Evolutionary conservation across 2,329 filamentous ascomycete species (phyloP).

Genomic region (Bipolaris sorokiniana): DNA sequence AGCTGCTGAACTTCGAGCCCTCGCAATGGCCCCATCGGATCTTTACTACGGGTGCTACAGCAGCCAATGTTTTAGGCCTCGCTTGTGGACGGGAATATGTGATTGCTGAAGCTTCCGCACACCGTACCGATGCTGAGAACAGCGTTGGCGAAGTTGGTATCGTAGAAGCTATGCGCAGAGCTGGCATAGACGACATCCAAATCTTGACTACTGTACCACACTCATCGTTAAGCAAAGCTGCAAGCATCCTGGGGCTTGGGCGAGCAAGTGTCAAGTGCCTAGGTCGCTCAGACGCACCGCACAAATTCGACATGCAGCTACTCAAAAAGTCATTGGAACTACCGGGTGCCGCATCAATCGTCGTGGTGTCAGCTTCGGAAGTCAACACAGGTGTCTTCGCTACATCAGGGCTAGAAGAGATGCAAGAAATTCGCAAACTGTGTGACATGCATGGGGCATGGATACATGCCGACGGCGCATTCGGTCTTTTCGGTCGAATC

Average conservation of each 20-base stretch:
- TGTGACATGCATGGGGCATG: slow-evolving; percentile 78
- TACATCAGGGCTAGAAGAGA: slow-evolving; percentile 63
- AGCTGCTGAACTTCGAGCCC: slow-evolving; percentile 67
- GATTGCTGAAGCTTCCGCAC: slow-evolving; percentile 55
- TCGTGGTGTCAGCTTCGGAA: slow-evolving; percentile 83
- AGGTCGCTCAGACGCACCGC: slow-evolving; percentile 61
- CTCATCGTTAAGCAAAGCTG: slow-evolving; percentile 83
- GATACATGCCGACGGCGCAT: slow-evolving; percentile 91
- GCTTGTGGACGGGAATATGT: slow-evolving; percentile 74
- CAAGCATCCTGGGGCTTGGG: slow-evolving; percentile 80
- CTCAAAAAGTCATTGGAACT: slow-evolving; percentile 66
- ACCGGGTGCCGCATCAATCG: slow-evolving; percentile 69
- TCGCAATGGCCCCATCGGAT: slow-evolving; percentile 71
- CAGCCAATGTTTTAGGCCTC: slow-evolving; percentile 68
- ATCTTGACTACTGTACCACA: slow-evolving; percentile 83
- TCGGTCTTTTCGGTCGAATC: slow-evolving; percentile 79
- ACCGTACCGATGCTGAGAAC: slow-evolving; percentile 35
- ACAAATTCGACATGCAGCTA: slow-evolving; percentile 70
- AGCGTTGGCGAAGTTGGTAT: slow-evolving; percentile 73
- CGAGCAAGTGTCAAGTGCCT: slow-evolving; percentile 70
- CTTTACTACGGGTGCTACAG: slow-evolving; percentile 78
- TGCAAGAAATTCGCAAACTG: slow-evolving; percentile 67
- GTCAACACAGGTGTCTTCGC: slow-evolving; percentile 89
- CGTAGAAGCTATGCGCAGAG: slow-evolving; percentile 66
- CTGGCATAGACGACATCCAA: slow-evolving; percentile 71